phyloP scores from a whole-genome alignment of 768 basidiomycete species.

The Calocybe gangraenosa region DNA sequence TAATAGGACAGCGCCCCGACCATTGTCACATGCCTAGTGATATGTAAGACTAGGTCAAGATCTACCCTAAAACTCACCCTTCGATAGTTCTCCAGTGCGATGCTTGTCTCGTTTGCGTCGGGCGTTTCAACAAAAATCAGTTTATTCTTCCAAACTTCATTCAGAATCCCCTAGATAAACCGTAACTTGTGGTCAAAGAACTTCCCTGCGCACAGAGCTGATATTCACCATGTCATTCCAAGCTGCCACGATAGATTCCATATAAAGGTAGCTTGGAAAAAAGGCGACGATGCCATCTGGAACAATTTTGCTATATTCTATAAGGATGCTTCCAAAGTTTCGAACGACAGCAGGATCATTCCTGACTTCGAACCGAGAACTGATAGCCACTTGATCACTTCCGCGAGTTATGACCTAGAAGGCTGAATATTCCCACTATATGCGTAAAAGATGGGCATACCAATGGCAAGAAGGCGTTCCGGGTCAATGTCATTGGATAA shows the following conservation, averaged over 20 bases:
- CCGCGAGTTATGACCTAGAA: slow-evolving; percentile 92
- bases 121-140: slow-evolving; percentile 99
- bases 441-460: slow-evolving; percentile 37
- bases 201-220: too few relatives aligned
- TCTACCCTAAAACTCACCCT: slow-evolving; percentile 46
- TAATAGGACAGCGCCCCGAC: slow-evolving; percentile 91
- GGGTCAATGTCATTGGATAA: slow-evolving; percentile 95
- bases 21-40: slow-evolving; percentile 92
- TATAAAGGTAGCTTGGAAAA: slow-evolving; percentile 98
- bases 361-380: slow-evolving; percentile 96
- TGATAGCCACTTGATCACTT: slow-evolving; percentile 97
- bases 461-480: slow-evolving; percentile 94
- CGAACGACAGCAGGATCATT: slow-evolving; percentile 99
- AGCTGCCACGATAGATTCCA: slow-evolving; percentile 99
- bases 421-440: background rate
- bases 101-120: slow-evolving; percentile 97
- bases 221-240: slow-evolving; percentile 96
- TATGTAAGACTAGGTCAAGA: slow-evolving; percentile 2
- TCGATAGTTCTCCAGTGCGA: slow-evolving; percentile 95
- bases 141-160: slow-evolving; percentile 99
- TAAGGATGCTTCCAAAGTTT: slow-evolving; percentile 96
- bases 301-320: slow-evolving; percentile 97
- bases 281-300: slow-evolving; percentile 99
- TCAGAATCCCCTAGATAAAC: slow-evolving; percentile 82
- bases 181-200: too few relatives aligned